phyloP scores from a whole-genome alignment of 345 rosid genomes.

The Bruguiera parviflora region DNA sequence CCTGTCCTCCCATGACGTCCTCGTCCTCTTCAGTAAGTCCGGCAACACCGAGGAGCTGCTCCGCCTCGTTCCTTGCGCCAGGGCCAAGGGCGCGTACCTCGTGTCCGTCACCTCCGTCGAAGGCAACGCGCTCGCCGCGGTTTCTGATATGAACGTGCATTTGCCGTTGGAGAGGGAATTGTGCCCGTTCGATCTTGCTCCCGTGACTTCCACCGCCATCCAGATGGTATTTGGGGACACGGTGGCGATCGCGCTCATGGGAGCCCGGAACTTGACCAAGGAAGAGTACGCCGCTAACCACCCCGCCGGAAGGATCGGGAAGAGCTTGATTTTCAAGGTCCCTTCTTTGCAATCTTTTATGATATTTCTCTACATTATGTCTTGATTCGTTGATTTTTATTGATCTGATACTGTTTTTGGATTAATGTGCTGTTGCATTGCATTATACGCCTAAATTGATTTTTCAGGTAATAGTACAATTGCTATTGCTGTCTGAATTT shows the following conservation, averaged over 20 bases:
- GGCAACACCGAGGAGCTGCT: slow-evolving; percentile 90
- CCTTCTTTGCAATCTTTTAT: too few species aligned
- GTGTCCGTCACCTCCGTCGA: slow-evolving; percentile 76
- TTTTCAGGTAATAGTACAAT: too few species aligned
- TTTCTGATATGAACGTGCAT: slow-evolving; percentile 76
- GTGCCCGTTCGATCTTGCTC: slow-evolving; percentile 90
- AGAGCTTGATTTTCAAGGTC: slow-evolving; percentile 90
- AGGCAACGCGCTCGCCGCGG: slow-evolving; percentile 56
- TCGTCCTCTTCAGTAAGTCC: slow-evolving; percentile 78
- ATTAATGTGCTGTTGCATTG: too few species aligned
- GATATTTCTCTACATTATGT: too few species aligned
- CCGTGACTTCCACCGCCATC: slow-evolving; percentile 91
- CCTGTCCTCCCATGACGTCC: slow-evolving; percentile 45
- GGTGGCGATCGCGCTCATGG: slow-evolving; percentile 91
- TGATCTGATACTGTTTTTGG: too few species aligned
- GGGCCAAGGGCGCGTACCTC: slow-evolving; percentile 61
- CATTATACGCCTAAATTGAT: too few species aligned
- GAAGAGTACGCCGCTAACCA: slow-evolving; percentile 87
- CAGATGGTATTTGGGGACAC: slow-evolving; percentile 99
- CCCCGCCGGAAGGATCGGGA: slow-evolving; percentile 92
- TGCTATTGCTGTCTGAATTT: background rate
- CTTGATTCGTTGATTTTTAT: too few species aligned
- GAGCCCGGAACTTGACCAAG: slow-evolving; percentile 68
- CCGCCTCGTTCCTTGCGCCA: slow-evolving; percentile 81
- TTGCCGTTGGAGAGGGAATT: slow-evolving; percentile 81